Conservation (phyloP, 2,329 filamentous ascomycete species). For the Diaporthe amygdali region DNA sequence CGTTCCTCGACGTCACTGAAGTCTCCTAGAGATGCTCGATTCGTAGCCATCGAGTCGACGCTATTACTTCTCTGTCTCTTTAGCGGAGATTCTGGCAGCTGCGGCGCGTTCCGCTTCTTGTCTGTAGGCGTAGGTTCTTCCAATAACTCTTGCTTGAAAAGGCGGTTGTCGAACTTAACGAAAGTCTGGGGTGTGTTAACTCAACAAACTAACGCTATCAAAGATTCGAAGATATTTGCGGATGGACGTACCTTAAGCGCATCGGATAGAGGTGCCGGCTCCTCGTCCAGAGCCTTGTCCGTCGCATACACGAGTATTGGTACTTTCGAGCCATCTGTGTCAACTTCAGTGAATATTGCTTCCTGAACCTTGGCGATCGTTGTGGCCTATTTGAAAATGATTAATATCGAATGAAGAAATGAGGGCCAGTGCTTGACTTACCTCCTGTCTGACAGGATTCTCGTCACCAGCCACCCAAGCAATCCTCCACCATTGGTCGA, state of each 20-base stretch:
- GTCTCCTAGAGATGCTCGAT: constrained; percentile 24
- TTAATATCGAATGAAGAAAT: neutral
- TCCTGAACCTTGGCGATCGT: constrained; percentile 28
- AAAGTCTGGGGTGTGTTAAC: constrained; percentile 31
- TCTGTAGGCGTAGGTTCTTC: constrained; percentile 33
- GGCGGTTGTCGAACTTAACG: constrained; percentile 40
- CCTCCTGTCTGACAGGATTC: constrained; percentile 28
- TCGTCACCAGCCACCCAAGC: constrained; percentile 28
- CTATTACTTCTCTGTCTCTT: constrained; percentile 24
- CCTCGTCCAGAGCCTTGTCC: constrained; percentile 34
- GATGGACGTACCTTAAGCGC: constrained; percentile 29
- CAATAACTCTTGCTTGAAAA: constrained; percentile 38
- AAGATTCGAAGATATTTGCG: neutral
- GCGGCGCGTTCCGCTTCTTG: constrained; percentile 30
- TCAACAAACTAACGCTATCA: neutral
- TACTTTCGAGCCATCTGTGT: constrained; percentile 19
- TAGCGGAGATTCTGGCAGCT: constrained; percentile 8
- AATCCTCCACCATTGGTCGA: constrained; percentile 38
- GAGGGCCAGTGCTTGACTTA: neutral
- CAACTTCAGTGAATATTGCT: constrained; percentile 27
- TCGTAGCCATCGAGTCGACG: constrained; percentile 24
- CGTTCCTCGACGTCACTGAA: constrained; percentile 22
- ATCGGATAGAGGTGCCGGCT: constrained; percentile 30
- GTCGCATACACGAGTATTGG: constrained; percentile 38
- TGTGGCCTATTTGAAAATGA: constrained; percentile 23